These are phyloP conservation scores for Dipodascus geniculatus DNA, from an alignment of 805 yeast species.

Conservation along the genomic window DNA sequence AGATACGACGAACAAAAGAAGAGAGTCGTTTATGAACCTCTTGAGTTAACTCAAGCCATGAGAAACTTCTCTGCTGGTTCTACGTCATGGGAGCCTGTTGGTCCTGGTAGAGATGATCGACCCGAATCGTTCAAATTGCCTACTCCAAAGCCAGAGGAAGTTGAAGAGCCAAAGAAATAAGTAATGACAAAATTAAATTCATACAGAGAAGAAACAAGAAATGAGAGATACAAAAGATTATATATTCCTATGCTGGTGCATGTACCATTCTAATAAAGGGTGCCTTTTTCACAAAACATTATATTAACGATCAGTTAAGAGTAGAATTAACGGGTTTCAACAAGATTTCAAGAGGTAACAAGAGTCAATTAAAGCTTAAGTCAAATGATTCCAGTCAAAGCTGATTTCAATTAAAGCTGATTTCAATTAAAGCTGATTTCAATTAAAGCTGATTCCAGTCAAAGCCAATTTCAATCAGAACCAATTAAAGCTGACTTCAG, in stretches of 20 bases:
- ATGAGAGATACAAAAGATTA: neutral
- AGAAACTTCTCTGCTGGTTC: conserved; percentile 83
- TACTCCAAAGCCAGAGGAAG: conserved; percentile 63
- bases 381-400: too few species aligned
- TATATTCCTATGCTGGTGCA: neutral
- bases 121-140: conserved; percentile 79
- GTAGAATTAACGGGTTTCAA: too few species aligned
- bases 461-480: too few species aligned
- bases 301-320: too few species aligned
- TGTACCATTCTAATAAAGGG: neutral
- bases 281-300: neutral
- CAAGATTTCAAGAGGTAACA: too few species aligned
- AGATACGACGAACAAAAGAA: conserved; percentile 85
- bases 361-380: too few species aligned
- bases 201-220: neutral
- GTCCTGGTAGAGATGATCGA: conserved; percentile 70
- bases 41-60: conserved; percentile 86
- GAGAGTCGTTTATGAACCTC: conserved; percentile 80
- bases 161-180: conserved; percentile 32
- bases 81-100: conserved; percentile 86
- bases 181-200: neutral
- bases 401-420: too few species aligned
- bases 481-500: too few species aligned
- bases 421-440: too few species aligned
- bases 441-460: too few species aligned